Evolutionary conservation across 2,329 filamentous ascomycete species (phyloP), one percentile per base, ranked within the genome.

Genomic region (Sarocladium strictum): DNA sequence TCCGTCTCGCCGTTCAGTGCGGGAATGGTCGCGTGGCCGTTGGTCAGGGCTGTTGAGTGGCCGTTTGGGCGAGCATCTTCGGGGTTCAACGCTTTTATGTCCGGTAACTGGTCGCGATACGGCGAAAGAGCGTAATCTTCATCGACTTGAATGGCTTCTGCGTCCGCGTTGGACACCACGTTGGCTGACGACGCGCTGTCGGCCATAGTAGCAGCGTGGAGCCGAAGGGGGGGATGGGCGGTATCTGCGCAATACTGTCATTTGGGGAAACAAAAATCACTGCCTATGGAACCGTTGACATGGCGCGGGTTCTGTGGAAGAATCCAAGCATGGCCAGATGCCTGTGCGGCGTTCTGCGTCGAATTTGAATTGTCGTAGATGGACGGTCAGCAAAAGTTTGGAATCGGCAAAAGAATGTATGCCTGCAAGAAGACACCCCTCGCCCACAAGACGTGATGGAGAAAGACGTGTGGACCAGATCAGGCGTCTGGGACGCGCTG

Each of bases 151-250:
- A 56, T 57, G 17, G 50, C 55, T 32, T 54, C 35, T 32, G 56
- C 35, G 2, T 58, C 60, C 58, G 62, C 60, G 58, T 64, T 58
- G 61, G 64, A 62, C 60, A 63, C 61, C 64, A 64, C 63, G 59
- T 68, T 71, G 72, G 72, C 70, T 72, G 75, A 72, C 72, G 78
- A 82, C 79, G 79, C 80, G 79, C 72, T 80, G 74, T 76, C 75
- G 71, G 76, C 78, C 80, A 83, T 83, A 76, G 72, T 80, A 69
- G 69, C 67, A 71, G 67, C 64, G 53, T 64, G 66, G 73, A 68
- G 67, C 66, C 63, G 63, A 67, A 68, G 69, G 69, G 47, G 70
- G 70, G 65, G 65, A 68, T 67, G 67, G 72, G 72, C 75, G 77
- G 73, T 71, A 76, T 72, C 75, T 79, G 77, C 68, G 72, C 73